Conservation (phyloP, 2,329 filamentous ascomycete genomes). For the Aspergillus cejpii region DNA sequence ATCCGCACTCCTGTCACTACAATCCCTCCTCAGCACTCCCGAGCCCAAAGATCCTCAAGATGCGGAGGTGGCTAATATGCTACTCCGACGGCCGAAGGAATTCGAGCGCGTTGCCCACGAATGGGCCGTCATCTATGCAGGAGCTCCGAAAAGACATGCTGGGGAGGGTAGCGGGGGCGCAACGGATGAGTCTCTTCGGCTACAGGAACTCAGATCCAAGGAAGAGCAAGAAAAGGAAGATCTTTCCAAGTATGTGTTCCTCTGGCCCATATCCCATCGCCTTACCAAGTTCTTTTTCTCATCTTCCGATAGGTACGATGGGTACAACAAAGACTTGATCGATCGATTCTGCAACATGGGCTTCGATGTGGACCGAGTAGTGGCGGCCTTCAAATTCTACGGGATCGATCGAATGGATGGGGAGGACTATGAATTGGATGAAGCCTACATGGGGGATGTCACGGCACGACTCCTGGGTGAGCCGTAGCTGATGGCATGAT, state of each 20-base stretch:
- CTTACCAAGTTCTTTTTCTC: constrained; percentile 25
- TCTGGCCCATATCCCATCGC: not conserved
- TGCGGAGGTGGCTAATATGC: constrained; percentile 86
- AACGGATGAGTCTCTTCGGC: constrained; percentile 49
- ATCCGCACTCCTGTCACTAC: constrained; percentile 84
- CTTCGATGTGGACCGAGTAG: constrained; percentile 79
- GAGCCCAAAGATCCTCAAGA: constrained; percentile 97
- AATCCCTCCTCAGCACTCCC: constrained; percentile 84
- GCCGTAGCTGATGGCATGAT: constrained; percentile 40
- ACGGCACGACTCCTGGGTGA: constrained; percentile 80
- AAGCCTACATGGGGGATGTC: constrained; percentile 84
- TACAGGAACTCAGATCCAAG: constrained; percentile 49
- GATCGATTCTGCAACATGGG: constrained; percentile 85
- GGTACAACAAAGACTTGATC: constrained; percentile 78
- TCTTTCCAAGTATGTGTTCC: constrained; percentile 45
- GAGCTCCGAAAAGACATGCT: constrained; percentile 57
- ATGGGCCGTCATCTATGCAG: constrained; percentile 80
- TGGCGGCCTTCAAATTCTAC: constrained; percentile 72
- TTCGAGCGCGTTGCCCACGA: constrained; percentile 79
- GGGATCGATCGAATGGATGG: constrained; percentile 74
- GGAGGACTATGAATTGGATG: constrained; percentile 77
- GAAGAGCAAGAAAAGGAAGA: constrained; percentile 52
- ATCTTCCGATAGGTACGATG: constrained; percentile 59
- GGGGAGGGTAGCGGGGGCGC: constrained; percentile 50
- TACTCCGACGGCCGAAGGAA: constrained; percentile 67